Evolutionary conservation across 2,329 filamentous ascomycete species (phyloP).

Genomic region (Sordariomycetes sp.): DNA sequence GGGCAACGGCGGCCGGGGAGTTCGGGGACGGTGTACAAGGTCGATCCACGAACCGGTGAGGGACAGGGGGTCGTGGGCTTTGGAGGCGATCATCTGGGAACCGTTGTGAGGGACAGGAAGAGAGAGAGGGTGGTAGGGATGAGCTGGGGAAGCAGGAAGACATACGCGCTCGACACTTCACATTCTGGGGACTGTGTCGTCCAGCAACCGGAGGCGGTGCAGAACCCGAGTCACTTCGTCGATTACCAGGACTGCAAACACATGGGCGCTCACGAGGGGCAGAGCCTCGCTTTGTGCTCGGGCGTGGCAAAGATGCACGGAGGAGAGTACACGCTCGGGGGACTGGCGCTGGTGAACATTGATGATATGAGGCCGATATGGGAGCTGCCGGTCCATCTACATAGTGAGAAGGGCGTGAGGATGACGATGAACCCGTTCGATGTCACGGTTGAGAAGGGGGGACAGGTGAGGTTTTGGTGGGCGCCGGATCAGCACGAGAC

Average conservation of each 20-base stretch:
- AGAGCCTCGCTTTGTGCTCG: conserved; percentile 35
- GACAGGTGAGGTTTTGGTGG: conserved; percentile 34
- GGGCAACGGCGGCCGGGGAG: conserved; percentile 37
- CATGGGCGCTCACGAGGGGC: conserved; percentile 29
- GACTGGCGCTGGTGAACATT: conserved; percentile 36
- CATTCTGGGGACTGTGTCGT: conserved; percentile 8
- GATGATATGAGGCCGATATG: conserved; percentile 32
- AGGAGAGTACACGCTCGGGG: conserved; percentile 25
- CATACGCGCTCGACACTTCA: background rate
- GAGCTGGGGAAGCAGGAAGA: background rate
- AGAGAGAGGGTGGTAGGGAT: background rate
- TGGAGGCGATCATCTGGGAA: conserved; percentile 32
- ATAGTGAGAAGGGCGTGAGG: conserved; percentile 24
- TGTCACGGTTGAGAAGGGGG: conserved; percentile 29
- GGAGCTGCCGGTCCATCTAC: conserved; percentile 34
- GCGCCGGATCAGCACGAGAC: conserved; percentile 36
- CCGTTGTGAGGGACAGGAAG: conserved; percentile 28
- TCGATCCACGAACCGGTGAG: conserved; percentile 25
- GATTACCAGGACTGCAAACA: conserved; percentile 46
- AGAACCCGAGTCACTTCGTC: conserved; percentile 32
- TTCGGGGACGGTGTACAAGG: conserved; percentile 30
- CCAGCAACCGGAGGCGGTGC: conserved; percentile 1
- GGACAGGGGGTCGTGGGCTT: conserved; percentile 23
- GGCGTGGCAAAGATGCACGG: conserved; percentile 26
- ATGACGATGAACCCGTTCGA: conserved; percentile 41